Conservation (phyloP, 495 filamentous ascomycete genomes). For the Filosporella fistucella region DNA sequence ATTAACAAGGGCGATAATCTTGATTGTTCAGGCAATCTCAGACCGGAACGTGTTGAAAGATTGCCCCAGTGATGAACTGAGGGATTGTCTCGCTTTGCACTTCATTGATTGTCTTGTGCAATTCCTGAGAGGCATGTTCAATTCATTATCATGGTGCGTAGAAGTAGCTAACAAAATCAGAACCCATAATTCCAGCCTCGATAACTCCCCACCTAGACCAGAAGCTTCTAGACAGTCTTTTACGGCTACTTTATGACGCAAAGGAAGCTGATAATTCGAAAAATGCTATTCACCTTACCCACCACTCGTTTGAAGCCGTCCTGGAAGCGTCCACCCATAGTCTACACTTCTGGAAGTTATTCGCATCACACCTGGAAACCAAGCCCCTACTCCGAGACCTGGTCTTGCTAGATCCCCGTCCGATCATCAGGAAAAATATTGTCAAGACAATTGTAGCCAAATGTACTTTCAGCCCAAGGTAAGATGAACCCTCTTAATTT, state of each 20-base stretch:
- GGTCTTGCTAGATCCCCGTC: constrained; percentile 36
- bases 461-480: constrained; percentile 22
- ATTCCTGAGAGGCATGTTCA: constrained; percentile 36
- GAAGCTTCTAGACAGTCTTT: constrained; percentile 28
- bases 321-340: constrained; percentile 62
- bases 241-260: constrained; percentile 29
- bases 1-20: constrained; percentile 30
- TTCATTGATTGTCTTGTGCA: constrained; percentile 37
- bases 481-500: background rate
- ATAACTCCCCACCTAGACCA: constrained; percentile 12
- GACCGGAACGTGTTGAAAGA: constrained; percentile 34
- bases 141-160: background rate
- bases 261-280: constrained; percentile 23
- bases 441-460: constrained; percentile 30
- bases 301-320: constrained; percentile 55
- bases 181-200: constrained; percentile 16
- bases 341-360: constrained; percentile 50
- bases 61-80: constrained; percentile 33
- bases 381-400: constrained; percentile 30
- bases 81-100: constrained; percentile 33
- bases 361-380: constrained; percentile 35
- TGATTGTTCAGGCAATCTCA: constrained; percentile 43
- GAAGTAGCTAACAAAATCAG: constrained; percentile 17
- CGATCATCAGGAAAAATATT: constrained; percentile 34
- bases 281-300: constrained; percentile 37